Percentiles rank a stretch among this genome's conserved stretches.
These are phyloP conservation scores for Trichoderma sp. DNA, from an alignment of 2,329 filamentous ascomycete genomes.

Conservation along the genomic window DNA sequence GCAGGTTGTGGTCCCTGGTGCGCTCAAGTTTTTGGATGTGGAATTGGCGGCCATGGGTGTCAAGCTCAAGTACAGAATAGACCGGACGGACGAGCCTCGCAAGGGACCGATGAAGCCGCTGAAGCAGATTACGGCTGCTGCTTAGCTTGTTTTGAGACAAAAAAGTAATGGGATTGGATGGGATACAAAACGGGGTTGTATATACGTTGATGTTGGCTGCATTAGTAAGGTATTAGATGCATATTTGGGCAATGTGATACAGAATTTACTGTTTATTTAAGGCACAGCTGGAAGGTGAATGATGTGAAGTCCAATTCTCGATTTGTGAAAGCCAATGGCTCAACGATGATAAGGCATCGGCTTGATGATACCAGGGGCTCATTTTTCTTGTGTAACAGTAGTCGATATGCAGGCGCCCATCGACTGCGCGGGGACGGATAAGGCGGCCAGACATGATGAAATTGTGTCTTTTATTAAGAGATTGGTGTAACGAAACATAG, in stretches of 20 bases:
- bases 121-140: slow-evolving; percentile 20
- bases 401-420: not conserved
- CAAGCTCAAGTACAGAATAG: slow-evolving; percentile 76
- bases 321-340: not conserved
- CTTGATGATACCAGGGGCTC: not conserved
- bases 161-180: not conserved
- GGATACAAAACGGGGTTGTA: slow-evolving; percentile 6
- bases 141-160: not conserved
- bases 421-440: not conserved
- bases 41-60: slow-evolving; percentile 96
- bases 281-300: not conserved
- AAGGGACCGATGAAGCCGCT: slow-evolving; percentile 49
- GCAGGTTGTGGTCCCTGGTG: slow-evolving; percentile 86
- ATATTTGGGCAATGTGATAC: slow-evolving; percentile 12
- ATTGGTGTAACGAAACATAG: not conserved
- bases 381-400: not conserved
- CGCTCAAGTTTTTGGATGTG: slow-evolving; percentile 88
- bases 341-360: not conserved
- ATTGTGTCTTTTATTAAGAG: not conserved
- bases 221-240: slow-evolving; percentile 1
- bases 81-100: slow-evolving; percentile 62
- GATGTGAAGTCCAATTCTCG: not conserved
- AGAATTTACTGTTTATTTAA: not conserved
- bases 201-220: slow-evolving; percentile 11
- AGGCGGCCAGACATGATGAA: not conserved